Evolutionary conservation across 306 rosid genomes (phyloP), one percentile per base, ranked within the genome.

Genomic region (Hippophae rhamnoides): DNA sequence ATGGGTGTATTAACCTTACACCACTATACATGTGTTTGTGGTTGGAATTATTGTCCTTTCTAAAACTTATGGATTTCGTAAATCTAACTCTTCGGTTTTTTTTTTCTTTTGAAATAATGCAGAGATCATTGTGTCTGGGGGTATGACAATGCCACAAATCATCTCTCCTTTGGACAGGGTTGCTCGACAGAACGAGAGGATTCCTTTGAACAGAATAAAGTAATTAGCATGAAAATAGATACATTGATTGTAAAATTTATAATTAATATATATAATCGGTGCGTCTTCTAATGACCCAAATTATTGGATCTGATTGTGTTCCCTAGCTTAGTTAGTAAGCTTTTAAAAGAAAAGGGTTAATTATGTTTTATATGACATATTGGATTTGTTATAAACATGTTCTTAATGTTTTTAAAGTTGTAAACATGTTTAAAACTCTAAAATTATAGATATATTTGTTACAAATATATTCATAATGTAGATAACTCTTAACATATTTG

Each of bases 61-160:
- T 43, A 42, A 7, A 26, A 48, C 7, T 27, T 58, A 23, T 41
- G 6, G 38, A 31, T 46, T 9, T 52, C 6, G 2, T 48, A 13
- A 5, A 2, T 10, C 9, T 49, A 7, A 12, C 5, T 12, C 8
- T 6, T 18, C 23, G 23, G 13, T 43, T 52, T 62, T 26, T 12
- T 12, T 63, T 51, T 48, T 7, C 58, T 46, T 26, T 40, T 49
- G 55, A 11, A 43, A 62, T 57, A 7, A 49, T 77, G 79, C 95
- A 89, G 97, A 89, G 77, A 85, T 89, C 46, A 85, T 89, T 18
- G 90, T 89, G 75, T 89, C 97, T 11, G 97, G 95, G 57, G 97
- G 95, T 60, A 89, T 89, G 97, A 77, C 97, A 13, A 83, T 89
- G 95, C 97, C 97, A 1, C 94, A 85, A 76, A 41, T 73, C 18